Base-by-base conservation (phyloP, 768 basidiomycete species). In the Gelatoporia subvermispora region DNA sequence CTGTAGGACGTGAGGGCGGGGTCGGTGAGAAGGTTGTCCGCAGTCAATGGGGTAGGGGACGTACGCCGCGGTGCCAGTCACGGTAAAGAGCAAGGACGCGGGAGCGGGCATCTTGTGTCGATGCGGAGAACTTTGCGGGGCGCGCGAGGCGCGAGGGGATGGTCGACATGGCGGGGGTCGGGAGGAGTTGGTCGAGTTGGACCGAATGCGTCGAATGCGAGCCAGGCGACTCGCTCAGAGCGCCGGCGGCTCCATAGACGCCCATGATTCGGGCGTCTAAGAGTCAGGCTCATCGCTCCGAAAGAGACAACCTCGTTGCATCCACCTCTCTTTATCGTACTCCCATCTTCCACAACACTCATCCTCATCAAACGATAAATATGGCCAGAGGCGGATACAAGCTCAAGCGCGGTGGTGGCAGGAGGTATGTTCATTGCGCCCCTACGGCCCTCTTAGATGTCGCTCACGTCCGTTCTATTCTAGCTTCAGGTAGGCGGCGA, bases 101-200 rank as follows among this genome's bases (percentile, higher is more conserved):
- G 18, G 68, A 68, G 24, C 85, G 80, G 5, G 89, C 83, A 41
- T 88, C 81, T n/a, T 70, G 67, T 5, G 73, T 61, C 50, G 59
- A 73, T 18, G 69, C 61, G 0, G 89, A 90, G n/a, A 76, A 67
- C 34, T 75, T 72, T 3, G 87, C 77, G 4, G 80, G 62, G 53
- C 79, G 82, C 16, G 95, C 89, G 8, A 99, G 79, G 35, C 95
- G 84, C 36, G 93, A 68, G 16, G 95, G 94, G 65, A 97, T 97
- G 42, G 91, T 96, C 37, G 17, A 43, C 37, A 47, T 42, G 25
- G 48, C 16, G 31, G 25, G 11, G 49, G 31, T 35, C 35, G 28
- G 28, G 13, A 13, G 5, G 28, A 31, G 28, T 13, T 31, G 28
- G 28, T n/a, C n/a, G n/a, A n/a, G n/a, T n/a, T n/a, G n/a, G n/a